Percentiles rank a stretch among this genome's conserved stretches.
Evolutionary conservation across 1,284 basidiomycete genomes (phyloP).

Genomic region (Rhodotorula sp.): DNA sequence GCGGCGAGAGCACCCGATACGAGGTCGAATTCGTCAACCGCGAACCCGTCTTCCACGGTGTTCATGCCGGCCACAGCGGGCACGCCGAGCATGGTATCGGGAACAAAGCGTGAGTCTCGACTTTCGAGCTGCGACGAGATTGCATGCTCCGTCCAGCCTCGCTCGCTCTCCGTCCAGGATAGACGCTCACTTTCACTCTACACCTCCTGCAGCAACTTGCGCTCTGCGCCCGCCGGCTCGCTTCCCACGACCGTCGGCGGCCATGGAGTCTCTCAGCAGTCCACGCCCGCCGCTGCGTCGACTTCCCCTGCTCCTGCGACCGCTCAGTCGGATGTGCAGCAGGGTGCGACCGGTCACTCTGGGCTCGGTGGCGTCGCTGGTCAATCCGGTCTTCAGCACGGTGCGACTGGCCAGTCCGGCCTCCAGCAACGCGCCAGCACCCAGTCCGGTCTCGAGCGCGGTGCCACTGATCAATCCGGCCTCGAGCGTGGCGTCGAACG

Average conservation of each 20-base stretch:
- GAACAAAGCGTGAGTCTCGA: neutral
- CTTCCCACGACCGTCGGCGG: neutral
- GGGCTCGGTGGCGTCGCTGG: too few relatives aligned
- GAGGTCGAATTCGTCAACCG: constrained; percentile 31
- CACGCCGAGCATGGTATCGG: neutral
- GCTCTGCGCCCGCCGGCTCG: neutral
- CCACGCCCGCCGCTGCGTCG: too few relatives aligned
- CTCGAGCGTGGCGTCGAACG: constrained; percentile 8
- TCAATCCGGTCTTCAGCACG: neutral
- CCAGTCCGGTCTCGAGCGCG: neutral
- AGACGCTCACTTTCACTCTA: neutral
- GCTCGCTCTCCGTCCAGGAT: neutral
- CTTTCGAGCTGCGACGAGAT: neutral
- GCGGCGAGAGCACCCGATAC: constrained; percentile 5
- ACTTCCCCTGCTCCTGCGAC: neutral
- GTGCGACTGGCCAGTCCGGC: neutral
- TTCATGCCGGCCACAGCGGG: neutral
- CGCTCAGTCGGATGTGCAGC: neutral
- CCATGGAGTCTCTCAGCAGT: too few relatives aligned
- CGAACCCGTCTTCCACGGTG: constrained; percentile 8
- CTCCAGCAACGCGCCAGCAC: neutral
- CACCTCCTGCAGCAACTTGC: neutral
- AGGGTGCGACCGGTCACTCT: neutral
- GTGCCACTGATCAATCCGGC: neutral
- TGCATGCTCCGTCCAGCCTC: too few relatives aligned